A percentile compares a stretch with the other conserved stretches of the same genome.
Evolutionary conservation across 176 grass and related monocot species (phyloP).

Genomic region (Sorghum bicolor): DNA sequence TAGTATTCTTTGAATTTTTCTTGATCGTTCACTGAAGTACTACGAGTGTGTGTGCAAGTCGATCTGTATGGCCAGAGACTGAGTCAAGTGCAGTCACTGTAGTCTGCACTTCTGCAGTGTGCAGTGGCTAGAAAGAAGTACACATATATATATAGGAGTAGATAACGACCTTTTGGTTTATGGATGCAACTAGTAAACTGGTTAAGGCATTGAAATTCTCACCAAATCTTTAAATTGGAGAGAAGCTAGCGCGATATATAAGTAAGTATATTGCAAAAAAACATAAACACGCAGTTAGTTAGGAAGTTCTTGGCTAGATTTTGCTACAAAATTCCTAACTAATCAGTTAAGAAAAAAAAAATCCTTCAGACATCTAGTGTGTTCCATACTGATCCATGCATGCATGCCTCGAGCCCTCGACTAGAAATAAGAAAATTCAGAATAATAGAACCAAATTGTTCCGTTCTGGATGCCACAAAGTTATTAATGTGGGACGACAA

Average conservation of each 20-base stretch:
- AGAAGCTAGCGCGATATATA: not conserved
- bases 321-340: not conserved
- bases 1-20: not conserved
- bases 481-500: too few species aligned
- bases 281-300: not conserved
- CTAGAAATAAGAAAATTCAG: not conserved
- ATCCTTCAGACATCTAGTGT: not conserved
- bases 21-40: not conserved
- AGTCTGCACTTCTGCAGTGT: not conserved
- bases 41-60: too few species aligned
- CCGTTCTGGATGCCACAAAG: too few species aligned
- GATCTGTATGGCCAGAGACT: not conserved
- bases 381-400: not conserved
- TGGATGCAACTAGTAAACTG: not conserved
- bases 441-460: not conserved
- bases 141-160: too few species aligned
- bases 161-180: not conserved
- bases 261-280: too few species aligned
- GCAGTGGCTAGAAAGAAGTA: not conserved
- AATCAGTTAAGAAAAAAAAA: not conserved
- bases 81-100: not conserved
- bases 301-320: not conserved
- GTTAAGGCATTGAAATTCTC: slow-evolving; percentile 13
- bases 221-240: slow-evolving; percentile 16
- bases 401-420: not conserved